phyloP scores from a whole-genome alignment of 305 asterid genomes.

The Fraxinus sp. region DNA sequence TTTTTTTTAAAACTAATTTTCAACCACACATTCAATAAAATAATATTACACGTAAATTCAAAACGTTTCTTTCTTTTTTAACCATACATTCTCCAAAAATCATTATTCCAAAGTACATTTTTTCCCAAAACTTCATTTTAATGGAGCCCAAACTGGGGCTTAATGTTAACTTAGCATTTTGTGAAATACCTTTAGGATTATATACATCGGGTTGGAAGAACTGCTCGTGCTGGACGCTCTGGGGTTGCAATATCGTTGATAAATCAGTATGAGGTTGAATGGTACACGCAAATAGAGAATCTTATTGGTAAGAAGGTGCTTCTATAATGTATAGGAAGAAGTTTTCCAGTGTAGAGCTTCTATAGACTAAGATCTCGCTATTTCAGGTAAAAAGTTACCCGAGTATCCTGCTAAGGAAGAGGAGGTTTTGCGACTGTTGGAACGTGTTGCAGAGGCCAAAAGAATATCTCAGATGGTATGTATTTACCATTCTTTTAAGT shows the following conservation, averaged over 20 bases:
- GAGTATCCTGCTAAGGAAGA: constrained; percentile 67
- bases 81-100: too few species aligned
- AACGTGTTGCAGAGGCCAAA: constrained; percentile 76
- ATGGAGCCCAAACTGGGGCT: too few species aligned
- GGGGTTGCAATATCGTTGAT: constrained; percentile 81
- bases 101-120: too few species aligned
- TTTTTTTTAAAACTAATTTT: too few species aligned
- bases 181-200: constrained; percentile 62
- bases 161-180: background rate
- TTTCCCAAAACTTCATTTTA: too few species aligned
- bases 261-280: constrained; percentile 84
- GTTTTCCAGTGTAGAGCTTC: background rate
- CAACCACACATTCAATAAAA: too few species aligned
- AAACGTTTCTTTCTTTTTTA: too few species aligned
- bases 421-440: constrained; percentile 64
- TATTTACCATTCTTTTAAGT: background rate
- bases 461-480: constrained; percentile 68
- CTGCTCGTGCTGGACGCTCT: constrained; percentile 95
- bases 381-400: constrained; percentile 69
- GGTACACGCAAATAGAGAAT: constrained; percentile 80
- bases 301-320: constrained; percentile 58
- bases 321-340: constrained; percentile 5
- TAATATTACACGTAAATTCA: too few species aligned
- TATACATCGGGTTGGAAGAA: constrained; percentile 94
- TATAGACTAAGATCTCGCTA: constrained; percentile 14